phyloP scores from a whole-genome alignment of 2,329 filamentous ascomycete genomes.

The Ascochyta pisi region DNA sequence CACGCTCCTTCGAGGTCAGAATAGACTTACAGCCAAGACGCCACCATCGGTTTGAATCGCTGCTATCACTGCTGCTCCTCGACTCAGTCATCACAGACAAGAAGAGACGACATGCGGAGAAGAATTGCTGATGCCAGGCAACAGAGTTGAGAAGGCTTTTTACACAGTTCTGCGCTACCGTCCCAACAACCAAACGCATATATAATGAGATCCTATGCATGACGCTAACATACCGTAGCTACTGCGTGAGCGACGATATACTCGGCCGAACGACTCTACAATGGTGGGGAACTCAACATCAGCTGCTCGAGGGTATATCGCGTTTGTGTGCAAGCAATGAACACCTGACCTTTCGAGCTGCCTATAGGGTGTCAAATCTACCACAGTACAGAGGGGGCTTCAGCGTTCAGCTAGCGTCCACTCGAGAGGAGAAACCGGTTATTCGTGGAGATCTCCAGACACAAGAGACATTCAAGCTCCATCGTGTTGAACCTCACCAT shows the following conservation, averaged over 20 bases:
- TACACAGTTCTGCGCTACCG: neutral
- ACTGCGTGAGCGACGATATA: neutral
- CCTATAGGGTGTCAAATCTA: neutral
- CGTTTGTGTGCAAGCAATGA: neutral
- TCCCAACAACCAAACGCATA: slow-evolving; percentile 5
- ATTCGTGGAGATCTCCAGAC: neutral
- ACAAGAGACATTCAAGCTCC: neutral
- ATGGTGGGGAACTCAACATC: neutral
- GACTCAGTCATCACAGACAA: neutral
- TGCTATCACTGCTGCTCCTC: neutral
- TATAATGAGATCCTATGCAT: slow-evolving; percentile 1
- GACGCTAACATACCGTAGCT: slow-evolving; percentile 12
- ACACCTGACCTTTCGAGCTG: neutral
- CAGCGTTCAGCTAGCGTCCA: neutral
- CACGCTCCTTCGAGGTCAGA: neutral
- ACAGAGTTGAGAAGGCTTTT: neutral
- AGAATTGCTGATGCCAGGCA: neutral
- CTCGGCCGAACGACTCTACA: neutral
- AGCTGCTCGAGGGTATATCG: neutral
- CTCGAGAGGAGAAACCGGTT: neutral
- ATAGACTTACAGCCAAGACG: neutral
- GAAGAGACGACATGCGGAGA: neutral
- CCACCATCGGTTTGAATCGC: too few relatives aligned
- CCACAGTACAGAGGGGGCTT: neutral
- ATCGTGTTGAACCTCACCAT: neutral